A percentile compares a stretch with the other conserved stretches of the same genome.
Evolutionary conservation across 2,329 filamentous ascomycete genomes (phyloP).

Genomic region (Fusarium coffeatum): DNA sequence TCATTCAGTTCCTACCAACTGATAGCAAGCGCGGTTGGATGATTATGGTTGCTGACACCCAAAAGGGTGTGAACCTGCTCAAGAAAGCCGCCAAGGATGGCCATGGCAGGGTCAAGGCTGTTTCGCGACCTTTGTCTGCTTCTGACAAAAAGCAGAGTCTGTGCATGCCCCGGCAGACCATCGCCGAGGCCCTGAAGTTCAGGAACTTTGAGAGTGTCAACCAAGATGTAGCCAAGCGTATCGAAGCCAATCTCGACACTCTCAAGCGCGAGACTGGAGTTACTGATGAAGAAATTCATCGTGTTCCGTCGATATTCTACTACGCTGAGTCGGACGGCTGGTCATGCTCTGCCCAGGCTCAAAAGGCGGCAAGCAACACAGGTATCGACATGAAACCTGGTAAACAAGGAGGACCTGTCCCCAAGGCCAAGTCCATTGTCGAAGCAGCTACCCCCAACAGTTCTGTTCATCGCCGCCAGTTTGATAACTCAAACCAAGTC

Average conservation of each 20-base stretch:
- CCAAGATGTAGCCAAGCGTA: conserved; percentile 20
- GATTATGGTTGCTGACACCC: conserved; percentile 41
- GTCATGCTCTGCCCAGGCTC: neutral
- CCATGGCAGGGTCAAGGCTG: conserved; percentile 25
- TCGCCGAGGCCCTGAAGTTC: conserved; percentile 32
- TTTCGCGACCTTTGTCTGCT: conserved; percentile 14
- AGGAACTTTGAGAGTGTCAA: conserved; percentile 22
- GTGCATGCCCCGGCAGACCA: conserved; percentile 27
- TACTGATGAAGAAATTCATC: conserved; percentile 39
- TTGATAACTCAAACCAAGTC: neutral
- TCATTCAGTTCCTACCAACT: conserved; percentile 47
- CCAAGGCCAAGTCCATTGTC: conserved; percentile 26
- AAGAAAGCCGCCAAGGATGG: conserved; percentile 29
- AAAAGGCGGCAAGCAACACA: neutral
- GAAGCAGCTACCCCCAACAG: conserved; percentile 13
- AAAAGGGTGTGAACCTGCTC: conserved; percentile 34
- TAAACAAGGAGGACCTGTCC: neutral
- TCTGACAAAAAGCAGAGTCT: neutral
- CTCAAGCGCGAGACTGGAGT: conserved; percentile 44
- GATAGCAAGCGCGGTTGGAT: conserved; percentile 44
- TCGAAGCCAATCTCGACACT: conserved; percentile 40
- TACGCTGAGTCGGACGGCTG: neutral
- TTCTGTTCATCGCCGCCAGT: neutral
- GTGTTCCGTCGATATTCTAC: conserved; percentile 38
- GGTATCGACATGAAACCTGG: neutral